Percentiles rank a stretch among this genome's conserved stretches.
Conservation (phyloP, 495 filamentous ascomycete genomes). For the Copromyces sp. region DNA sequence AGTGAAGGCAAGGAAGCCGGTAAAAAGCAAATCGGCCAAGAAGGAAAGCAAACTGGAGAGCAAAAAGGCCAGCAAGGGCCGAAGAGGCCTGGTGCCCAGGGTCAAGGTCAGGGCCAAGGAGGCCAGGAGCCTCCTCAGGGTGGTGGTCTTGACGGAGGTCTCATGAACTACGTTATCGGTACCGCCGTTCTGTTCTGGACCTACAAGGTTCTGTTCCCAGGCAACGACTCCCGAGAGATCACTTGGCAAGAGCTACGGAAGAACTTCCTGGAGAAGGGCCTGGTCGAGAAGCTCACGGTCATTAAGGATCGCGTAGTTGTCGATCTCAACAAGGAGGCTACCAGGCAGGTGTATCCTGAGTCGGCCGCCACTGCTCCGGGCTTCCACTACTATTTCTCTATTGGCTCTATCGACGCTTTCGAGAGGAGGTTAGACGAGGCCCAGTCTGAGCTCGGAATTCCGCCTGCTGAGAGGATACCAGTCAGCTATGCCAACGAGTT, state of each 20-base stretch:
- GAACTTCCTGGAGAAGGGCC: conserved; percentile 88
- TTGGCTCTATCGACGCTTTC: conserved; percentile 89
- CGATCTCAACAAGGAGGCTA: conserved; percentile 73
- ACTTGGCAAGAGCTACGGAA: conserved; percentile 94
- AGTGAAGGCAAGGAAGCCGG: conserved; percentile 12
- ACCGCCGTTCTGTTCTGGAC: conserved; percentile 12
- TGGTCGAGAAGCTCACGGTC: conserved; percentile 86
- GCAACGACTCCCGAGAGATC: conserved; percentile 50
- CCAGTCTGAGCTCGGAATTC: conserved; percentile 77
- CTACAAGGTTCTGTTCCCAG: conserved; percentile 12
- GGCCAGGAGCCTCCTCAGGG: conserved; percentile 1
- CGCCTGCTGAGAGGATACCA: conserved; percentile 74
- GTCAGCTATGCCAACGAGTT: conserved; percentile 76
- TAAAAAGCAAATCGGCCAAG: conserved; percentile 7
- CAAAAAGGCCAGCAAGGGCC: conserved; percentile 23
- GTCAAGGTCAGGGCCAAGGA: conserved; percentile 23
- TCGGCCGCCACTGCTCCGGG: conserved; percentile 57
- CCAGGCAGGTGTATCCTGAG: conserved; percentile 69
- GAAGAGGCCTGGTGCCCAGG: conserved; percentile 1
- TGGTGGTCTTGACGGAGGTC: conserved; percentile 2
- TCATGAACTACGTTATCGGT: conserved; percentile 7
- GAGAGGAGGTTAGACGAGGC: conserved; percentile 80
- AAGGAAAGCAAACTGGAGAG: conserved; percentile 17
- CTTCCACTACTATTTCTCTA: conserved; percentile 87
- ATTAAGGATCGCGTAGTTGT: conserved; percentile 67